Conservation (phyloP, 345 rosid genomes). For the Hypericum androsaemum region DNA sequence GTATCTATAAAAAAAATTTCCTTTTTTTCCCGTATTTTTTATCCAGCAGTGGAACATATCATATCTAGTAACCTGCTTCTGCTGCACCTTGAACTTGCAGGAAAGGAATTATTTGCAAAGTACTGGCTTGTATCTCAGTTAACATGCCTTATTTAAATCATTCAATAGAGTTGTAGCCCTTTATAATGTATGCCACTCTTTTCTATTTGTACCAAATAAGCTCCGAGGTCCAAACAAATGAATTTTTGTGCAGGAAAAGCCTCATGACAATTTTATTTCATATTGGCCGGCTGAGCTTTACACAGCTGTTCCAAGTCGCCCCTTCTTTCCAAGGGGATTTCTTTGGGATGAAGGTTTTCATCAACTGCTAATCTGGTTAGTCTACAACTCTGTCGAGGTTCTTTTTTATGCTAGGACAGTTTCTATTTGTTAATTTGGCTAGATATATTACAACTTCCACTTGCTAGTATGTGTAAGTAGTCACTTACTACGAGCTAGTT, state of each 20-base stretch:
- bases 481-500: constrained; percentile 1
- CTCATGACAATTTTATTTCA: constrained; percentile 37
- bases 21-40: no score
- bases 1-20: no score
- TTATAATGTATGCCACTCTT: no score
- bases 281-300: constrained; percentile 96
- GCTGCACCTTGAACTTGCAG: no score
- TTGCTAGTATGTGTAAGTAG: constrained; percentile 13
- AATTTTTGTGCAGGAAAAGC: constrained; percentile 40
- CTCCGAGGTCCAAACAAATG: constrained; percentile 11
- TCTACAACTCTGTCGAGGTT: constrained; percentile 10
- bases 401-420: constrained; percentile 8
- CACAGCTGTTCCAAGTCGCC: constrained; percentile 93
- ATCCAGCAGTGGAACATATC: no score
- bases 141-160: no score
- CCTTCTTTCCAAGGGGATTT: constrained; percentile 84
- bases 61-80: no score
- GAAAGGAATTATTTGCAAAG: no score
- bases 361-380: constrained; percentile 79
- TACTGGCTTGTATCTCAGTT: no score
- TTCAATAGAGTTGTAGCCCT: no score
- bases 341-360: constrained; percentile 99
- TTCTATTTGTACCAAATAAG: constrained; percentile 7
- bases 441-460: background rate
- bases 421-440: constrained; percentile 6